phyloP scores from a whole-genome alignment of 495 filamentous ascomycete species.

The Parathielavia appendiculata region DNA sequence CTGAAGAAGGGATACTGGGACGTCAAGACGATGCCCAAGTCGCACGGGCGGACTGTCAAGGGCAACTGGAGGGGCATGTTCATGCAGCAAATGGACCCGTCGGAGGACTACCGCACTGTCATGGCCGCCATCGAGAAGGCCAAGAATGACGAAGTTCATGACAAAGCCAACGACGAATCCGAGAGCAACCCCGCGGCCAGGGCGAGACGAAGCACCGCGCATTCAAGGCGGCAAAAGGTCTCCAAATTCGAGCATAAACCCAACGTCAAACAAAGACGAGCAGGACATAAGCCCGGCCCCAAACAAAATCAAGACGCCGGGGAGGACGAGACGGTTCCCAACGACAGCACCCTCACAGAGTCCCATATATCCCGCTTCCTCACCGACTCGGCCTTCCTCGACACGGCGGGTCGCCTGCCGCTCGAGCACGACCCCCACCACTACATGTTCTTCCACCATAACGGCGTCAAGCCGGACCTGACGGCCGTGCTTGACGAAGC shows the following conservation, averaged over 20 bases:
- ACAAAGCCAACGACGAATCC: neutral
- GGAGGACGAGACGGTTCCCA: neutral
- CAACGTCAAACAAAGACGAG: too few species aligned
- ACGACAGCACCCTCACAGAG: neutral
- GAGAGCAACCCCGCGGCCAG: neutral
- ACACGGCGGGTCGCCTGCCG: neutral
- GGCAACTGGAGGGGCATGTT: conserved; percentile 19
- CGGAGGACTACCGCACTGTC: conserved; percentile 23
- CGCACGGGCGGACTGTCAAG: conserved; percentile 17
- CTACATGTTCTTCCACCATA: conserved; percentile 52
- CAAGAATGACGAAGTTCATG: neutral
- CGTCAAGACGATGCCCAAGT: conserved; percentile 31
- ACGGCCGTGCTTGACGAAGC: conserved; percentile 10
- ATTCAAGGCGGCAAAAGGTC: too few species aligned
- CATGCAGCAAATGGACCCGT: conserved; percentile 29
- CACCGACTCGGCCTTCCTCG: conserved; percentile 18
- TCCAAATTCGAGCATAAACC: too few species aligned
- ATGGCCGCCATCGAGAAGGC: conserved; percentile 15
- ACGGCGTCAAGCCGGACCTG: conserved; percentile 52
- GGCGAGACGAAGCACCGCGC: neutral
- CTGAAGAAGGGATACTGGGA: conserved; percentile 41
- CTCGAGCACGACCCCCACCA: neutral
- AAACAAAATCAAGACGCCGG: neutral
- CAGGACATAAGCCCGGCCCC: too few species aligned
- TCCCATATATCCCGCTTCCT: neutral